A percentile compares a stretch with the other conserved stretches of the same genome.
These are phyloP conservation scores for Ammopiptanthus mongolicus DNA, from an alignment of 306 rosid species.

Conservation along the genomic window DNA sequence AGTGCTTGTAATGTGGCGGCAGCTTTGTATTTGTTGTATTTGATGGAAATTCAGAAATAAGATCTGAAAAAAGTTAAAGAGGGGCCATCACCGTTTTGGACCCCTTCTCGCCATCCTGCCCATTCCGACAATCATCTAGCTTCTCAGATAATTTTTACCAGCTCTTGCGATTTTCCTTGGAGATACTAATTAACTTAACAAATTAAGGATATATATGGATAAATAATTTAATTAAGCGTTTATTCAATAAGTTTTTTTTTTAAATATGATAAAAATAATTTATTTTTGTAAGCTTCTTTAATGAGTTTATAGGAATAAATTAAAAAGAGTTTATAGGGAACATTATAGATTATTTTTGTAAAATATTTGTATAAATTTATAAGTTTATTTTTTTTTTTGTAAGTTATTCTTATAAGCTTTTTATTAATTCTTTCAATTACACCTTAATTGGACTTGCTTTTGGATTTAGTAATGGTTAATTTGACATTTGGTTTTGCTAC, in stretches of 20 bases:
- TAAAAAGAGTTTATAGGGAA: too few relatives aligned
- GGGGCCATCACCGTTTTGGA: constrained; percentile 32
- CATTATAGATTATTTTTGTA: too few relatives aligned
- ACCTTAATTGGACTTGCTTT: not conserved
- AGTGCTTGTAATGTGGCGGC: constrained; percentile 73
- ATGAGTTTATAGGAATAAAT: too few relatives aligned
- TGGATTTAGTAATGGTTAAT: not conserved
- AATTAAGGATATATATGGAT: too few relatives aligned
- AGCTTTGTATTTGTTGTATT: constrained; percentile 79
- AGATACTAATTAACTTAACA: not conserved
- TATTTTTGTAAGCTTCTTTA: too few relatives aligned
- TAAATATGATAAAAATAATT: too few relatives aligned
- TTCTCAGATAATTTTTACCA: not conserved
- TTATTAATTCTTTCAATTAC: too few relatives aligned
- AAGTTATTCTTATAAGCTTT: too few relatives aligned
- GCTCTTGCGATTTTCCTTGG: not conserved
- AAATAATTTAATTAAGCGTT: too few relatives aligned
- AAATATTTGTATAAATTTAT: too few relatives aligned
- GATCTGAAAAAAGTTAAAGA: constrained; percentile 40
- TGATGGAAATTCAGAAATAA: constrained; percentile 76
- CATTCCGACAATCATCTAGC: not conserved
- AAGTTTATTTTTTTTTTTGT: too few relatives aligned
- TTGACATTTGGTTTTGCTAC: not conserved
- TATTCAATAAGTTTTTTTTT: too few relatives aligned
- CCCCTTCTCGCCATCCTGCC: not conserved